Base-by-base conservation (phyloP, 495 filamentous ascomycete genomes). In the Hyaloscypha hepaticicola region DNA sequence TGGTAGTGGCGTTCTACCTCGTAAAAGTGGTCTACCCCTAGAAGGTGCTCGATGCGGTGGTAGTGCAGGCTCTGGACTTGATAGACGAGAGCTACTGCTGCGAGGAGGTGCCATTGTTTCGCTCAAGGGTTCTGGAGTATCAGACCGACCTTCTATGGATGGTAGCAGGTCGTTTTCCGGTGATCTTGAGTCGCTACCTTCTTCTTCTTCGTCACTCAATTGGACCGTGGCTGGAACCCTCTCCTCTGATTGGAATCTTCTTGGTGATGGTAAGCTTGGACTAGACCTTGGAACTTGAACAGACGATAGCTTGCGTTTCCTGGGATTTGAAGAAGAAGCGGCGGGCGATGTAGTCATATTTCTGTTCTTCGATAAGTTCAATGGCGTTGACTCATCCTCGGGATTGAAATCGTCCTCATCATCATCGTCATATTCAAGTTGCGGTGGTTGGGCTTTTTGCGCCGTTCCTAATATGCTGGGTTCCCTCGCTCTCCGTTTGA, bases 391-490 rank as follows among this genome's bases (percentile, higher is more conserved):
- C 71, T 88, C 86, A 71, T 86, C 85, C 49, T 88, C 82, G 0
- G 87, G 87, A 57, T 79, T 82, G 63, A 88, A 81, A 11, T 83
- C 83, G 48, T 84, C 82, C 16, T 87, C 74, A 61, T 83, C 82
- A 29, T 85, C 82, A 24, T 3, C 80, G 65, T 48, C 82, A 77
- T 45, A 78, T 75, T 60, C 77, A 58, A 72, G 67, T 55, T 70
- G 79, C 22, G 77, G 77, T 59, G 83, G 79, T 45, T 83, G 79
- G 1, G 74, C 72, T 28, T 69, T 72, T 56, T 86, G 83, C 68
- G 85, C 82, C 77, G 87, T 85, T 21, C 85, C 82, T 16, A 91
- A 74, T 60, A 91, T 83, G 72, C 88, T 91, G 6, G 85, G 83
- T 71, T 91, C 87, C 74, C 87, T 78, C 19, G 86, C 79, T 63